Evolutionary conservation across 2,329 filamentous ascomycete species (phyloP), one percentile per base, ranked within the genome.

Genomic region (Thelonectria blattea): DNA sequence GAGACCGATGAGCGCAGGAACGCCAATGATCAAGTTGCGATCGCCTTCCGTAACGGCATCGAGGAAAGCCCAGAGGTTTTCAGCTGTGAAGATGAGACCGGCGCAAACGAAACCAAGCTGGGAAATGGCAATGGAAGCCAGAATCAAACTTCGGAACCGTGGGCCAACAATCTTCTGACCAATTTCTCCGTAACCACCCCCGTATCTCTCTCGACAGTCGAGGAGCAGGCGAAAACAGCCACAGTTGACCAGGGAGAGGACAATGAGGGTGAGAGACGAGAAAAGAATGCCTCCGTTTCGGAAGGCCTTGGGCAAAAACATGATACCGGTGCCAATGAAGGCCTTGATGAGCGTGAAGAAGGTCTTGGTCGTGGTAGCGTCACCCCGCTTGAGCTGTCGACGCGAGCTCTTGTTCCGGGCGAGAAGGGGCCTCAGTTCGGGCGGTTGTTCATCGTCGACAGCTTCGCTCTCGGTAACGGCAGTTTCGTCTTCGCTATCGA

Each of bases 321-420:
- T 91, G 73, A 93, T 92, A 62, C 90, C 90, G 0, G 90, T 93
- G 49, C 90, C 90, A 56, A 93, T 85, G 68, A 93, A 93, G 1
- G 90, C 90, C 74, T 93, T 93, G 52, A 93, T 79, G 10, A 92
- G 79, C 0, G 90, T 93, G 73, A 92, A 92, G 75, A 93, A 93
- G 0, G 90, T 88, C 77, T 91, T 90, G 41, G 83, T 76, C n/a
- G 85, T 88, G 53, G 84, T 83, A 2, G 90, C 88, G 68, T 90
- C 87, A 18, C 88, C 88, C 37, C 83, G 78, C 45, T 72, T 70
- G 11, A 65, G 61, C 74, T 79, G 47, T 50, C 71, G 67, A 20
- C 82, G 76, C 1, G 85, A 81, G 66, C 79, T 85, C 70, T 79
- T 83, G 14, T 84, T 80, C 30, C 83, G 79, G 3, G 65, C 61